Percentiles rank a stretch among this genome's conserved stretches.
Evolutionary conservation across 345 rosid genomes (phyloP).

Genomic region (Combretum micranthum): DNA sequence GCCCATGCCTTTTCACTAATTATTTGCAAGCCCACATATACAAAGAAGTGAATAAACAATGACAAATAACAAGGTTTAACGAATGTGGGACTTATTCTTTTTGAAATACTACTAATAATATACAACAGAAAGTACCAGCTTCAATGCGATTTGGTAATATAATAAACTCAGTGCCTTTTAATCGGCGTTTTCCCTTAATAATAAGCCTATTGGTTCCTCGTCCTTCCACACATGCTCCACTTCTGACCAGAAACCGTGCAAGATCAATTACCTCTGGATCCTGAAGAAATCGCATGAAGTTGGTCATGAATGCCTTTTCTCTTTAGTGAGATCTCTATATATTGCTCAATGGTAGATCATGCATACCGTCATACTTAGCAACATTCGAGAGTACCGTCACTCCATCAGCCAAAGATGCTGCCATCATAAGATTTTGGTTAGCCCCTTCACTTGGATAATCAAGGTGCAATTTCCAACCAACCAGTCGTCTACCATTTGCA

Average conservation of each 20-base stretch:
- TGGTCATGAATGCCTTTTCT: not conserved
- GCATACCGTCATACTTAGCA: conserved; percentile 21
- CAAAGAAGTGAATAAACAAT: too few relatives aligned
- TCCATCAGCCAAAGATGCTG: conserved; percentile 34
- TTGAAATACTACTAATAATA: too few relatives aligned
- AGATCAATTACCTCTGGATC: conserved; percentile 28
- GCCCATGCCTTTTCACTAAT: too few relatives aligned
- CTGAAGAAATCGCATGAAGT: conserved; percentile 5
- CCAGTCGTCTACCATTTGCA: too few relatives aligned
- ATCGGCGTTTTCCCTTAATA: conserved; percentile 15
- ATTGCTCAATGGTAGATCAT: too few relatives aligned
- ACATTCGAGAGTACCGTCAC: conserved; percentile 24
- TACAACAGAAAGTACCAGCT: conserved; percentile 29
- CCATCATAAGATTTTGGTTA: conserved; percentile 37
- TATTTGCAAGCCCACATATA: too few relatives aligned
- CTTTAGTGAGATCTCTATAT: too few relatives aligned
- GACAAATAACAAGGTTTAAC: too few relatives aligned
- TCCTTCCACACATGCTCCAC: conserved; percentile 23
- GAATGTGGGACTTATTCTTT: too few relatives aligned
- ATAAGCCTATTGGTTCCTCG: conserved; percentile 13
- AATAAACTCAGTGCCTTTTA: conserved; percentile 17
- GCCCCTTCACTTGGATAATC: conserved; percentile 31
- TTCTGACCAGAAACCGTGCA: conserved; percentile 18
- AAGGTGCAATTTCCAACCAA: conserved; percentile 25
- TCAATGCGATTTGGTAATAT: conserved; percentile 24